Conservation (phyloP, 345 rosid species). For the Aquilaria yunnanensis region DNA sequence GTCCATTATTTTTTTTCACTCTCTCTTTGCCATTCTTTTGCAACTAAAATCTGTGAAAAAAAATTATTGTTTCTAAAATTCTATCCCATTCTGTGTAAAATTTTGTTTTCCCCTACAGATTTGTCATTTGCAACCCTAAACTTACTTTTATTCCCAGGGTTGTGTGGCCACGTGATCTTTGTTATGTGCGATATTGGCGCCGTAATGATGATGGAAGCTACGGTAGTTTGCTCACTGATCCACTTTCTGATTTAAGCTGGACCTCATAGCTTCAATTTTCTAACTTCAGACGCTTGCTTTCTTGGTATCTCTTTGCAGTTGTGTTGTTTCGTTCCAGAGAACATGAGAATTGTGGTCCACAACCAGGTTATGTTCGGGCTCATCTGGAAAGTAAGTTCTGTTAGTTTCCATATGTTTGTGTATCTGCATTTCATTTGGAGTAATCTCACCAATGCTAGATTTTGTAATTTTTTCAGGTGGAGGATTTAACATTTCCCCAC, state of each 20-base stretch:
- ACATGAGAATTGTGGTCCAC: slow-evolving; percentile 89
- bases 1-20: too few relatives aligned
- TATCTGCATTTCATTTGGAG: slow-evolving; percentile 1
- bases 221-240: slow-evolving; percentile 41
- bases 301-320: slow-evolving; percentile 48
- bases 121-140: too few relatives aligned
- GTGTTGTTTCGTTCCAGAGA: slow-evolving; percentile 97
- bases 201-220: slow-evolving; percentile 99
- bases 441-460: background rate
- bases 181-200: slow-evolving; percentile 99
- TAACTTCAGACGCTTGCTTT: slow-evolving; percentile 10
- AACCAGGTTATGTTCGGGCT: slow-evolving; percentile 93
- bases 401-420: slow-evolving; percentile 10
- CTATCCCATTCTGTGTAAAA: too few relatives aligned
- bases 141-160: slow-evolving; percentile 42
- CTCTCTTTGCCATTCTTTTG: too few relatives aligned
- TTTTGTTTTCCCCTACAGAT: too few relatives aligned
- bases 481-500: slow-evolving; percentile 89
- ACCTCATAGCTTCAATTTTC: slow-evolving; percentile 12
- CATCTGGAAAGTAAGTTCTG: slow-evolving; percentile 73
- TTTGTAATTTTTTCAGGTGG: slow-evolving; percentile 61
- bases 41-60: too few relatives aligned
- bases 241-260: background rate
- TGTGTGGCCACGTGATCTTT: slow-evolving; percentile 99
- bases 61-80: too few relatives aligned